These are phyloP conservation scores for Royoungia palumana DNA, from an alignment of 768 basidiomycete species.

Conservation along the genomic window DNA sequence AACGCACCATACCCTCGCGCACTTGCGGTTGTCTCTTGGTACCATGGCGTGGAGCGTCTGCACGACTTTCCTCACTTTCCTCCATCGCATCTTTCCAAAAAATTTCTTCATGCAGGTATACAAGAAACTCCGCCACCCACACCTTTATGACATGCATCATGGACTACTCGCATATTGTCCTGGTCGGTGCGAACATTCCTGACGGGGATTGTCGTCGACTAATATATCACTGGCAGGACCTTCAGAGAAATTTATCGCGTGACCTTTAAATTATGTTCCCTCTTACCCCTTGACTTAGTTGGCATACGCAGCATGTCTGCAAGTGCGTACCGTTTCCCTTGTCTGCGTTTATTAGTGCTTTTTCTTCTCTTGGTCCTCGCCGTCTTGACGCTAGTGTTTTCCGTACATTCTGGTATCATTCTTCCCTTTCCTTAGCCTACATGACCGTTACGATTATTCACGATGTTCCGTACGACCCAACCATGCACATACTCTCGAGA, in stretches of 20 bases:
- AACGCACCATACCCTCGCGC: conserved; percentile 26
- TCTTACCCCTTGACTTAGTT: conserved; percentile 2
- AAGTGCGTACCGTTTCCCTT: background rate
- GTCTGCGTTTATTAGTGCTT: conserved; percentile 9
- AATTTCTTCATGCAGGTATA: conserved; percentile 18
- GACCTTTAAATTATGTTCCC: conserved; percentile 19
- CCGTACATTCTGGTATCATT: conserved; percentile 1
- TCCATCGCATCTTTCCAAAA: conserved; percentile 11
- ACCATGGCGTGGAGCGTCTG: conserved; percentile 14
- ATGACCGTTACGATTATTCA: conserved; percentile 26
- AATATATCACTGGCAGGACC: conserved; percentile 21
- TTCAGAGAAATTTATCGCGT: conserved; percentile 21
- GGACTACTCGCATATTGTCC: conserved; percentile 27
- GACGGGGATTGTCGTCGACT: conserved; percentile 14
- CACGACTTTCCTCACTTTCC: conserved; percentile 9
- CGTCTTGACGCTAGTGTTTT: conserved; percentile 10
- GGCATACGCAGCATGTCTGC: conserved; percentile 6
- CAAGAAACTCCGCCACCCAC: conserved; percentile 16
- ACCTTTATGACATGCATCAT: conserved; percentile 28
- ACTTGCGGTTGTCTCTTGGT: conserved; percentile 18
- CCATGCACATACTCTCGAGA: conserved; percentile 18
- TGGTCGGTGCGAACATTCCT: conserved; percentile 17
- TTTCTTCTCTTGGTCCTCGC: conserved; percentile 3
- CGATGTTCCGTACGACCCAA: conserved; percentile 28
- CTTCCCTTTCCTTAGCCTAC: conserved; percentile 8